Conservation (phyloP, 2,329 filamentous ascomycete genomes). For the Tolypocladium ovalisporum region DNA sequence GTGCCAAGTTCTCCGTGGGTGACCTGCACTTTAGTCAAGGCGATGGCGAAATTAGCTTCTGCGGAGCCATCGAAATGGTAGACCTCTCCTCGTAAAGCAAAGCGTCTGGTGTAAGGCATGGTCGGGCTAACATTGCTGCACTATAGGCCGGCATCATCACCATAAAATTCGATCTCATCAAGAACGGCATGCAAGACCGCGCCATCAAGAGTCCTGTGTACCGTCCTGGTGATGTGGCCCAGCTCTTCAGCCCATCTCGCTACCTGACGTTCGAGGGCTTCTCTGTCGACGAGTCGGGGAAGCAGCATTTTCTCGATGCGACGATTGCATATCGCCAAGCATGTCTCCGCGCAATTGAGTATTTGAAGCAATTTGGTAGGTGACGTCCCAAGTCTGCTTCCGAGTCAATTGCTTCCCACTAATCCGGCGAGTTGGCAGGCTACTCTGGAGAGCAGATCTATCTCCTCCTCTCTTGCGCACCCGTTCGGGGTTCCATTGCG, state of each 20-base stretch:
- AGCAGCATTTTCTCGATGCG: slow-evolving; percentile 81
- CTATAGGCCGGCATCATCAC: slow-evolving; percentile 65
- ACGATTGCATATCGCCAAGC: slow-evolving; percentile 82
- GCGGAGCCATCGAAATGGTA: slow-evolving; percentile 80
- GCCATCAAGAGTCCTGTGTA: slow-evolving; percentile 78
- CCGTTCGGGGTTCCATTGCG: slow-evolving; percentile 78
- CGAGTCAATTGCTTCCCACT: not conserved
- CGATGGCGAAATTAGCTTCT: slow-evolving; percentile 84
- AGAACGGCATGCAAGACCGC: slow-evolving; percentile 63
- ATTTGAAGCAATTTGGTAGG: slow-evolving; percentile 22
- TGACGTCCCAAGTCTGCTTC: not conserved
- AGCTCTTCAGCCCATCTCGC: slow-evolving; percentile 72
- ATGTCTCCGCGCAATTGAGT: slow-evolving; percentile 41
- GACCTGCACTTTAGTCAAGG: slow-evolving; percentile 77
- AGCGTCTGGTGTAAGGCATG: not conserved
- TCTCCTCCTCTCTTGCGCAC: slow-evolving; percentile 72
- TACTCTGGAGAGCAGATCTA: slow-evolving; percentile 71
- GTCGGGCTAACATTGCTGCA: not conserved
- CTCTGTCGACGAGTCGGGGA: slow-evolving; percentile 76
- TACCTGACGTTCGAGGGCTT: slow-evolving; percentile 54
- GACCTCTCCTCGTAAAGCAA: no score
- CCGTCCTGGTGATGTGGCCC: slow-evolving; percentile 76
- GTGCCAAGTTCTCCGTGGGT: slow-evolving; percentile 83
- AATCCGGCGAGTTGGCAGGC: slow-evolving; percentile 26
- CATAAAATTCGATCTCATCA: slow-evolving; percentile 81